These are phyloP conservation scores for Fusarium buxicola DNA, from an alignment of 2,329 filamentous ascomycete genomes.

Conservation along the genomic window DNA sequence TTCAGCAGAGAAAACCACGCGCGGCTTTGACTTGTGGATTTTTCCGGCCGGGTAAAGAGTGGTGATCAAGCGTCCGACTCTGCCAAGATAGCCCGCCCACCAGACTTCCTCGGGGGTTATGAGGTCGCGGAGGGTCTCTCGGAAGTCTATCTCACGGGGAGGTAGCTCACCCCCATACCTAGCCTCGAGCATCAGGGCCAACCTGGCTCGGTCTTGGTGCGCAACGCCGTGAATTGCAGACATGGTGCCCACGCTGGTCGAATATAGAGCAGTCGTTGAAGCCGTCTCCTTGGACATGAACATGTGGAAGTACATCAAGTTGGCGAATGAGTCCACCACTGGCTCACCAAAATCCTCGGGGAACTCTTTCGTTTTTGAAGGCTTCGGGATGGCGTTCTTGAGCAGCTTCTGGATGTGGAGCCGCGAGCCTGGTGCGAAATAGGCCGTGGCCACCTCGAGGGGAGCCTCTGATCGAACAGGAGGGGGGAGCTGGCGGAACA, in stretches of 20 bases:
- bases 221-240: slow-evolving; percentile 71
- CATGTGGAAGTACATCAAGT: slow-evolving; percentile 67
- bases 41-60: slow-evolving; percentile 71
- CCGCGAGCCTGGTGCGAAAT: slow-evolving; percentile 62
- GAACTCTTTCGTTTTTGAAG: slow-evolving; percentile 43
- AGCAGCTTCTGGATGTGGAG: slow-evolving; percentile 61
- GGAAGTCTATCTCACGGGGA: slow-evolving; percentile 67
- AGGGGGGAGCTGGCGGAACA: slow-evolving; percentile 65
- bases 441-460: slow-evolving; percentile 68
- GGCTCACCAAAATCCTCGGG: slow-evolving; percentile 57
- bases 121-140: slow-evolving; percentile 63
- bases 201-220: slow-evolving; percentile 69
- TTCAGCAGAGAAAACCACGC: slow-evolving; percentile 54
- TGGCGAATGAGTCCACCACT: slow-evolving; percentile 67
- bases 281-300: slow-evolving; percentile 64
- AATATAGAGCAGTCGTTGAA: slow-evolving; percentile 69
- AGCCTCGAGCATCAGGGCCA: slow-evolving; percentile 73
- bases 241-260: slow-evolving; percentile 72
- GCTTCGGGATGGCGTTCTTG: slow-evolving; percentile 57
- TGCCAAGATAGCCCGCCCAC: slow-evolving; percentile 74
- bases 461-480: slow-evolving; percentile 65
- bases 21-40: slow-evolving; percentile 52
- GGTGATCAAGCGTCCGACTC: slow-evolving; percentile 67
- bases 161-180: slow-evolving; percentile 72
- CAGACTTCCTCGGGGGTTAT: slow-evolving; percentile 67